A percentile compares a stretch with the other conserved stretches of the same genome.
These are phyloP conservation scores for Acephala macrosclerotiorum DNA, from an alignment of 2,329 filamentous ascomycete genomes.

Conservation along the genomic window DNA sequence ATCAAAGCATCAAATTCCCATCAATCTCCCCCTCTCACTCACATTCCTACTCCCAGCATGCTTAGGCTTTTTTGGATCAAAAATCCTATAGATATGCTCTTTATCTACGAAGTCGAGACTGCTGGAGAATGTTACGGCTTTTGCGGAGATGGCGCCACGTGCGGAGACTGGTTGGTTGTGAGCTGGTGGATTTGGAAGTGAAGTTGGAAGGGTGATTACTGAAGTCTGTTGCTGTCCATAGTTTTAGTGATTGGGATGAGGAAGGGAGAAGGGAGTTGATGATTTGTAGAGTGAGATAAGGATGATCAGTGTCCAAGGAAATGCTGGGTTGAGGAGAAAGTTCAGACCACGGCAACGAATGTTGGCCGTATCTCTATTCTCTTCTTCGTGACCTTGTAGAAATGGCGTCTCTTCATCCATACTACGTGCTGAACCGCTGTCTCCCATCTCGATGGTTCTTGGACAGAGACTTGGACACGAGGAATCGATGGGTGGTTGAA, in stretches of 20 bases:
- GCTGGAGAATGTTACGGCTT: neutral
- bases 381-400: neutral
- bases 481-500: neutral
- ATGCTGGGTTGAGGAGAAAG: too few relatives aligned
- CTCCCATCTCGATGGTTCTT: neutral
- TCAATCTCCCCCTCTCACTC: neutral
- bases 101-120: neutral
- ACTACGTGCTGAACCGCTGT: neutral
- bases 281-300: too few relatives aligned
- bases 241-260: too few relatives aligned
- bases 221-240: too few relatives aligned
- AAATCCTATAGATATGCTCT: neutral
- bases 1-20: neutral
- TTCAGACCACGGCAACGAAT: too few relatives aligned
- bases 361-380: neutral
- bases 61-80: neutral
- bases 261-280: too few relatives aligned
- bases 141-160: neutral
- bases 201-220: too few relatives aligned
- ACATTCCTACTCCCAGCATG: neutral
- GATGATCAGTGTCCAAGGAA: too few relatives aligned
- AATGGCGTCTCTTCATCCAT: neutral
- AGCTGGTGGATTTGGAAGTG: too few relatives aligned
- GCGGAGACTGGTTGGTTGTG: too few relatives aligned
- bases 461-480: neutral